Evolutionary conservation across 345 rosid genomes (phyloP), one percentile per base, ranked within the genome.

Genomic region (Raphanus raphanistrum): DNA sequence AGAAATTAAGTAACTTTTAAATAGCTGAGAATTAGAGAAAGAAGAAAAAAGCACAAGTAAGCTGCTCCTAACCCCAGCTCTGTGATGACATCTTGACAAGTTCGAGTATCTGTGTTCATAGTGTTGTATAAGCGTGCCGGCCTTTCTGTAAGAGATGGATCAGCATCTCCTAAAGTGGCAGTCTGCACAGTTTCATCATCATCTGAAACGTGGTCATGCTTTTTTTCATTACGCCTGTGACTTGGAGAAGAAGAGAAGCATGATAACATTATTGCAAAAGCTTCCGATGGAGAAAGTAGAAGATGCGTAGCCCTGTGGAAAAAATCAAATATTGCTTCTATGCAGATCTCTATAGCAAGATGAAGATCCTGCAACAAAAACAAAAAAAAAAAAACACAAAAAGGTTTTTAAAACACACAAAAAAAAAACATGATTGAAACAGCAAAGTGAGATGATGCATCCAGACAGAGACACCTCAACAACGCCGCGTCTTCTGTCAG

Each of bases 401-500:
- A 45, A 66, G 26, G 16, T 66, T 59, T n/a, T 3, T 4, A 66
- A 72, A 2, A 36, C 48, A 28, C 21, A 68, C 21, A 21, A 21
- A 21, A 21, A 21, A 21, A 21, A 21, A 13, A 79, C 58, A 70
- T 8, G 16, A 57, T 38, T 70, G 21, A 28, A 72, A 61, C 69
- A 32, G 48, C 48, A n/a, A n/a, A 28, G 45, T 10, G 8, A 16
- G 54, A 61, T 25, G 68, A 58, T 3, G 15, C 52, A 68, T 73
- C 71, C 71, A n/a, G n/a, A n/a, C n/a, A n/a, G n/a, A n/a, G n/a
- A n/a, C n/a, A n/a, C 99, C 99, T 95, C 99, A 79, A 95, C 79
- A 76, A 92, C 94, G 72, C 99, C 99, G 12, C 99, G 97, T 81
- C 99, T 91, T 86, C 87, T 83, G 76, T 91, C 99, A 36, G 90